Evolutionary conservation across 805 yeast genomes (phyloP).

Genomic region (Saturnispora kantuleensis): DNA sequence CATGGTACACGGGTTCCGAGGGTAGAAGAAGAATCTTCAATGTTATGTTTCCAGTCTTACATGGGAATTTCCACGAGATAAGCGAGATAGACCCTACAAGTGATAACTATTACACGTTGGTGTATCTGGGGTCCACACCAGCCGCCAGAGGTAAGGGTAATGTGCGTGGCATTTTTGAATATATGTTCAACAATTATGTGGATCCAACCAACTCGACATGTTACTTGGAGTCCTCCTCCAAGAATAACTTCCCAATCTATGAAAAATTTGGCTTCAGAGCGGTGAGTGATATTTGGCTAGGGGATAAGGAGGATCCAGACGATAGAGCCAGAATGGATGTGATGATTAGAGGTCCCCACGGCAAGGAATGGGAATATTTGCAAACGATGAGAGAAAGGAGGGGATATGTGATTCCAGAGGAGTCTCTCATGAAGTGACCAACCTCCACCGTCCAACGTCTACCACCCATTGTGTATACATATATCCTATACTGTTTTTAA

Average conservation of each 20-base stretch:
- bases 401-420: slow-evolving; percentile 20
- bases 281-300: slow-evolving; percentile 39
- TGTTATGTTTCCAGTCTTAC: slow-evolving; percentile 42
- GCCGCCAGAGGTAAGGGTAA: slow-evolving; percentile 50
- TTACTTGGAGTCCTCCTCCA: slow-evolving; percentile 42
- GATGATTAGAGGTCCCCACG: slow-evolving; percentile 29
- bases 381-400: slow-evolving; percentile 20
- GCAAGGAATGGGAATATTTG: slow-evolving; percentile 22
- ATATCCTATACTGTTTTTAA: neutral
- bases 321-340: slow-evolving; percentile 31
- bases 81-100: slow-evolving; percentile 29
- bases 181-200: slow-evolving; percentile 36
- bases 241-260: slow-evolving; percentile 42
- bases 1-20: slow-evolving; percentile 37
- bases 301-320: slow-evolving; percentile 21
- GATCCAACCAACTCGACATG: slow-evolving; percentile 33
- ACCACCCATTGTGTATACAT: neutral
- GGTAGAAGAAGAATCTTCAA: slow-evolving; percentile 42
- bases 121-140: slow-evolving; percentile 28
- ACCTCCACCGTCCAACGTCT: neutral
- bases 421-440: slow-evolving; percentile 7
- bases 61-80: slow-evolving; percentile 37
- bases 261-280: slow-evolving; percentile 40
- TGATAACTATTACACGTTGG: slow-evolving; percentile 25
- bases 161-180: slow-evolving; percentile 39